Evolutionary conservation across 305 asterid species (phyloP), one percentile per base, ranked within the genome.

Genomic region (Fraxinus floribunda): DNA sequence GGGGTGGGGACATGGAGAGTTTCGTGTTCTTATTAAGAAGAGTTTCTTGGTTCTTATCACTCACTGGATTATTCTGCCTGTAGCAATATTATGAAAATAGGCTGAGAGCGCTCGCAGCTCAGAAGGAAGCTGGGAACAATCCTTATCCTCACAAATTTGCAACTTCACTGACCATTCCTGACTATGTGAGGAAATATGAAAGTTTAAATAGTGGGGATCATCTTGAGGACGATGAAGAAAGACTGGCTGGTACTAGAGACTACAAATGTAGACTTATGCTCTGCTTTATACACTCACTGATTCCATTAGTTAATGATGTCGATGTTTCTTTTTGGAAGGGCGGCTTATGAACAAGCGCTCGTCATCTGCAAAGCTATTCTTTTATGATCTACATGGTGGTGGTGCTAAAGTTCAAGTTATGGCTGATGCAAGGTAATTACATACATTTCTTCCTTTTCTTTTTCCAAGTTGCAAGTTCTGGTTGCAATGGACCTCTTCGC

Each of bases 371-470:
- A 92, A 95, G 90, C 89, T 93, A 15, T 88, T 93, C 85, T 95
- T 93, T 88, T 95, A 93, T 75, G 98, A 93, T 84, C 81, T 95
- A 71, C 97, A 95, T 77, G 95, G 95, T 1, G 88, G 87, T 73
- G 97, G 97, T 85, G 95, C 93, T 81, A 95, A 95, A 85, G 95
- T 95, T 78, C 98, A 95, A 88, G 90, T 92, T 77, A 92, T 93
- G 94, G 86, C 97, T 77, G 95, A 93, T 90, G 94, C 96, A 32
- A 92, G 94, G 98, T 94, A 88, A 60, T 49, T 78, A 49, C 55
- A 34, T 75, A 11, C 34, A 26, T 15, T 66, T 75, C 22, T 26
- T 62, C 52, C 22, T 0, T 82, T 60, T 46, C 29, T 3, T 60
- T 4, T 10, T 70, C 18, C 57, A 18, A 29, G 60, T 79, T 11